phyloP scores from a whole-genome alignment of 768 basidiomycete species.

The Cyclocybe cylindracea region DNA sequence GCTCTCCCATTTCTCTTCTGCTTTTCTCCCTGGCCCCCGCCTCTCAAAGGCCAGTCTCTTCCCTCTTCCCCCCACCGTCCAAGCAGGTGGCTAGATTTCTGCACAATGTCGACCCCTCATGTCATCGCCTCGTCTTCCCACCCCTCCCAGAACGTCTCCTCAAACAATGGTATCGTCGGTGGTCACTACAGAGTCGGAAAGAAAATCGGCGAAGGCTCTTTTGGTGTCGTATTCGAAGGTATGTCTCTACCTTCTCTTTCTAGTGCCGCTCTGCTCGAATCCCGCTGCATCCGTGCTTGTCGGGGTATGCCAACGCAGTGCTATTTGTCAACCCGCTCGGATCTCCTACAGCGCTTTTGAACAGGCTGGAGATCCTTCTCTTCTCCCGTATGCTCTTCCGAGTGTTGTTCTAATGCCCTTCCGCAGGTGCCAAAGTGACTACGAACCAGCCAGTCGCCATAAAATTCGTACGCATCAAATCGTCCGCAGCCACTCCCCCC shows the following conservation, averaged over 20 bases:
- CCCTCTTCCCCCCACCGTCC: slow-evolving; percentile 16
- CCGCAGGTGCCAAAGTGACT: slow-evolving; percentile 78
- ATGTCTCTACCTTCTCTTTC: slow-evolving; percentile 20
- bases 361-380: background rate
- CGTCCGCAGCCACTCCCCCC: background rate
- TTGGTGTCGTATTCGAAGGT: slow-evolving; percentile 98
- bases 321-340: too few species aligned
- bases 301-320: slow-evolving; percentile 1
- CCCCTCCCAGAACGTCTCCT: slow-evolving; percentile 61
- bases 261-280: background rate
- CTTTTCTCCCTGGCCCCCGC: slow-evolving; percentile 22
- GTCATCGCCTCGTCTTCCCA: slow-evolving; percentile 82
- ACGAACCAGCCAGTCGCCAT: slow-evolving; percentile 90
- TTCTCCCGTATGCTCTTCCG: background rate
- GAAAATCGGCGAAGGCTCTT: slow-evolving; percentile 99
- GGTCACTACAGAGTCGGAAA: slow-evolving; percentile 89
- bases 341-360: background rate
- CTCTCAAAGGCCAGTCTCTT: slow-evolving; percentile 15
- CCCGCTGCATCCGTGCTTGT: slow-evolving; percentile 2
- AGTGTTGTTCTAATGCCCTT: slow-evolving; percentile 7
- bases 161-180: slow-evolving; percentile 76
- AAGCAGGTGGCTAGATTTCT: slow-evolving; percentile 16
- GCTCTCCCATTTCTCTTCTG: slow-evolving; percentile 23
- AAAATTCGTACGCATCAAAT: slow-evolving; percentile 77
- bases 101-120: slow-evolving; percentile 76